phyloP scores from a whole-genome alignment of 257 asterid genomes.

The Capsicum pubescens region DNA sequence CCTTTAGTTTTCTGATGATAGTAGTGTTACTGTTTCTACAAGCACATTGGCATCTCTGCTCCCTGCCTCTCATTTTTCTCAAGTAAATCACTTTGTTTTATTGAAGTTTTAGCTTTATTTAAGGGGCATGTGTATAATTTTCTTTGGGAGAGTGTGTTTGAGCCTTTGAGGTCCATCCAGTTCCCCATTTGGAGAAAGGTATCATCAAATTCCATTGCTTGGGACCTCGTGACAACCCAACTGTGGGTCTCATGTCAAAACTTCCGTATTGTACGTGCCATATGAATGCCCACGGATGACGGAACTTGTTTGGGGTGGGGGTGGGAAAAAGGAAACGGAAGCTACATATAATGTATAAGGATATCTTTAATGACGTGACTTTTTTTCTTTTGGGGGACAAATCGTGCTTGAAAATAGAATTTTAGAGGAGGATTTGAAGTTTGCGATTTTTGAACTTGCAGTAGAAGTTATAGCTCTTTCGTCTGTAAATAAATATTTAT shows the following conservation, averaged over 20 bases:
- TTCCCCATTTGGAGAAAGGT: not conserved
- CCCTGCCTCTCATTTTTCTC: not conserved
- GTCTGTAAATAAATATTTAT: too few relatives aligned
- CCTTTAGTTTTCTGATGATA: slow-evolving; percentile 10
- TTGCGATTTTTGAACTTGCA: too few relatives aligned
- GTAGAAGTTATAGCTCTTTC: too few relatives aligned
- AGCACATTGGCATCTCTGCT: not conserved
- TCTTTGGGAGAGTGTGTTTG: not conserved
- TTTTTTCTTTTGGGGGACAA: too few relatives aligned
- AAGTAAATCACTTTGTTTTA: not conserved
- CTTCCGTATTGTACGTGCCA: not conserved
- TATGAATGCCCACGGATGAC: not conserved
- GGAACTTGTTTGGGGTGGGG: not conserved
- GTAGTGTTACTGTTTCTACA: not conserved
- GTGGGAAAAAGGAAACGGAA: not conserved
- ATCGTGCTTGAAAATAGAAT: too few relatives aligned
- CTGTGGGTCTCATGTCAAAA: not conserved
- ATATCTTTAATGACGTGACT: not conserved
- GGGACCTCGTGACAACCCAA: not conserved
- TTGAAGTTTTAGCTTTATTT: not conserved
- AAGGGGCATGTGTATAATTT: not conserved
- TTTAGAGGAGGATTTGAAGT: too few relatives aligned
- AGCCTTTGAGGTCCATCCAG: not conserved
- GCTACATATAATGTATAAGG: not conserved
- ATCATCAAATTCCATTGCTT: not conserved